Percentiles rank a stretch among this genome's conserved stretches.
Evolutionary conservation across 371 early-diverging fungal genomes (phyloP).

Genomic region (Actinomortierella ambigua): DNA sequence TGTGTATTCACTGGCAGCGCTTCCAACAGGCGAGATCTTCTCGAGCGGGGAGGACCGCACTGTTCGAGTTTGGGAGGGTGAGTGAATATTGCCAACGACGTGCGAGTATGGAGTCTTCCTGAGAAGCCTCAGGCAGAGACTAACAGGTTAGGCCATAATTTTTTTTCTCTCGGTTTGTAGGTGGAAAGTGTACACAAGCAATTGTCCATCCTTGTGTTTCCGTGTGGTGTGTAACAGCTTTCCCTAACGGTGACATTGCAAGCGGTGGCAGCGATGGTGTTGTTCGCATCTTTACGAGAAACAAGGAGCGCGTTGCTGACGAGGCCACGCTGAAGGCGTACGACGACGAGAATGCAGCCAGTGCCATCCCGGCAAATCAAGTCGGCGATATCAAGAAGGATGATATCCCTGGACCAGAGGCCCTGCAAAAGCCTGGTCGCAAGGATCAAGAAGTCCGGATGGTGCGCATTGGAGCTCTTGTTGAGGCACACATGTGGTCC

Average conservation of each 20-base stretch:
- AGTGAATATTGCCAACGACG: neutral
- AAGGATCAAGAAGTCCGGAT: conserved; percentile 91
- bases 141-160: neutral
- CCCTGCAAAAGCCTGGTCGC: conserved; percentile 67
- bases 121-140: neutral
- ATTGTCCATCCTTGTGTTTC: conserved; percentile 88
- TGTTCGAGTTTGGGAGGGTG: conserved; percentile 88
- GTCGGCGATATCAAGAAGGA: conserved; percentile 86
- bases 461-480: conserved; percentile 73
- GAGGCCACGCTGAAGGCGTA: conserved; percentile 62
- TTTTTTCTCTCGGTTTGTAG: conserved; percentile 38
- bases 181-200: conserved; percentile 74
- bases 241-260: conserved; percentile 88
- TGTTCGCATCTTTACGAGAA: conserved; percentile 82
- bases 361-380: conserved; percentile 81
- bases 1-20: conserved; percentile 80
- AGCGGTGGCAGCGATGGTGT: conserved; percentile 86
- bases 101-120: too few relatives aligned
- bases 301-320: conserved; percentile 64
- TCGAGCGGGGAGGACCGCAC: conserved; percentile 95
- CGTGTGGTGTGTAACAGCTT: conserved; percentile 85
- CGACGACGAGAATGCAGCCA: conserved; percentile 75
- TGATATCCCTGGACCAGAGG: conserved; percentile 82
- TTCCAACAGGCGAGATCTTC: conserved; percentile 80
- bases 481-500: conserved; percentile 91